Evolutionary conservation across 768 basidiomycete species (phyloP), one percentile per base, ranked within the genome.

Genomic region (Leucosporidium creatinivorum): DNA sequence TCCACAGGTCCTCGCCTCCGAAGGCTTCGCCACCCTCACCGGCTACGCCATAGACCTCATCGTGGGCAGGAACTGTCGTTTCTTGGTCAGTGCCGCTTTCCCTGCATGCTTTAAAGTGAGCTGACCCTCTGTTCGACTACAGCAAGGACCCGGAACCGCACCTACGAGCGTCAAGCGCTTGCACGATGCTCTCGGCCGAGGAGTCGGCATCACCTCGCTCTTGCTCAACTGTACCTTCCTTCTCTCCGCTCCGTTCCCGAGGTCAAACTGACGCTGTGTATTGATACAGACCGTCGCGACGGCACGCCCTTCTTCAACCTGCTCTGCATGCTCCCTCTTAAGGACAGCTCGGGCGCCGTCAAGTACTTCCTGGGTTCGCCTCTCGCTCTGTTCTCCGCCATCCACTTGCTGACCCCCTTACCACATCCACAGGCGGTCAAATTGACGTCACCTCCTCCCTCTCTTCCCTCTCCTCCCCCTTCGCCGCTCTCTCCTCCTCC

Each of bases 41-140:
- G 66, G 66, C 0, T 71, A 68, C 57, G 50, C 56, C 10, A 48
- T 55, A 9, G 26, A 58, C 4, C 57, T 31, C 4, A 65, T 71
- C 47, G 57, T 71, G n/a, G 70, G 66, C 0, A 50, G 64, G n/a
- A 71, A 71, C 58, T 71, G 69, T 65, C 26, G 8, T 33, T 52
- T 15, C 9, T 7, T 44, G 39, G 17, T 10, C 9, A 4, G 23
- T 31, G 30, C 30, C 1, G 10, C 18, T 33, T 33, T 33, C 4
- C 26, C 15, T 6, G 28, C 12, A 8, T 13, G 17, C 28, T 49
- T 33, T 36, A 25, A 17, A 18, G 21, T 19, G 3, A 17, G 0
- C 28, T 25, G 12, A 48, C 15, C 15, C 31, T 5, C 9, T 21
- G 21, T 51, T n/a, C n/a, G 65, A 44, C 61, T 70, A 50, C 63